A percentile compares a stretch with the other conserved stretches of the same genome.
Conservation (phyloP, 768 basidiomycete genomes). For the Hydnomerulius pinastri region DNA sequence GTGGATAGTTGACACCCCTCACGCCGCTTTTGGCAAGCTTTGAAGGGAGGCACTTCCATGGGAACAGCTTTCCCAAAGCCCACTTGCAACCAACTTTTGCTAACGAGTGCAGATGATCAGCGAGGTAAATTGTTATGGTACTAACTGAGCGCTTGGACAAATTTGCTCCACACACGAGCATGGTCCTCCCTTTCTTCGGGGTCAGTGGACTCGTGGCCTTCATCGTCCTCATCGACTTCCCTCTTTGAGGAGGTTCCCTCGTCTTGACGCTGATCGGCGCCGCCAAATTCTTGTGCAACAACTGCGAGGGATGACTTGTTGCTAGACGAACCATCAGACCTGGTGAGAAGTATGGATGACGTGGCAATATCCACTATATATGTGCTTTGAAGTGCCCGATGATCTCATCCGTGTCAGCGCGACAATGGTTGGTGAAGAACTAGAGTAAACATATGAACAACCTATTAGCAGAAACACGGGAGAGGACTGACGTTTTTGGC, state of each 20-base stretch:
- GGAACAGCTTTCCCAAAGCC: conserved; percentile 1
- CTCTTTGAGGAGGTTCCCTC: not conserved
- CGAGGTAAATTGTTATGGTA: not conserved
- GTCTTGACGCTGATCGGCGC: too few relatives aligned
- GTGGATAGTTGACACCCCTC: not conserved
- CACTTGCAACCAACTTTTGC: not conserved
- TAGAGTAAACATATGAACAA: not conserved
- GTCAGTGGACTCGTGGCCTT: not conserved
- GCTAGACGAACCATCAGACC: not conserved
- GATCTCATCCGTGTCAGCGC: not conserved
- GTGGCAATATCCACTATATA: not conserved
- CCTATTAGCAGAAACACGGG: not conserved
- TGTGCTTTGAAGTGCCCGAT: conserved; percentile 1
- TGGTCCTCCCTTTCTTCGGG: not conserved
- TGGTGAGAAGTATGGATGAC: not conserved
- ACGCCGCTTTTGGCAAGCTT: conserved; percentile 1
- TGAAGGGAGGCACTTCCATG: conserved; percentile 2
- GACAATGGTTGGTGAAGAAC: not conserved
- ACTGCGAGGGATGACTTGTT: not conserved
- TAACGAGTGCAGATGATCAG: not conserved
- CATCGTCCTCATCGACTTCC: not conserved
- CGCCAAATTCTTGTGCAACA: not conserved
- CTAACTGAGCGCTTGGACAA: not conserved
- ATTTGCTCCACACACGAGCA: not conserved
- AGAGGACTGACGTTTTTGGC: too few relatives aligned